phyloP scores from a whole-genome alignment of 306 rosid genomes.

The Dryas alaskensis region DNA sequence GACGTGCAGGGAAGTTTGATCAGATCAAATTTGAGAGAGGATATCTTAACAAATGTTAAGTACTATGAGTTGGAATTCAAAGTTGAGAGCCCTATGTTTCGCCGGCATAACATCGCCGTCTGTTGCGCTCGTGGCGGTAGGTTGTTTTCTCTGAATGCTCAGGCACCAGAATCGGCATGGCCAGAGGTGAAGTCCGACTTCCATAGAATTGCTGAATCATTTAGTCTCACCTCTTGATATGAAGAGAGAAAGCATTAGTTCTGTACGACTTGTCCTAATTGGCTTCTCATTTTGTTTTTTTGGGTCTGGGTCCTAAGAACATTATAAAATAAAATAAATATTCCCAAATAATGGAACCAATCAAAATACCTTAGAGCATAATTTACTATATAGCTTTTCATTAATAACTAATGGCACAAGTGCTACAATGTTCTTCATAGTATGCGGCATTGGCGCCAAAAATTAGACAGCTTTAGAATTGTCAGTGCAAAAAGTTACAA shows the following conservation, averaged over 20 bases:
- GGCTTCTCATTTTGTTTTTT: too few species aligned
- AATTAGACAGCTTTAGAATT: not conserved
- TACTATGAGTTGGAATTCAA: slow-evolving; percentile 77
- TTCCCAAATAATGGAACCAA: not conserved
- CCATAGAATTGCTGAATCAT: slow-evolving; percentile 61
- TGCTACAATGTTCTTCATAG: slow-evolving; percentile 1
- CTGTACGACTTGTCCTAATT: too few species aligned
- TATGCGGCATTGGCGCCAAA: not conserved
- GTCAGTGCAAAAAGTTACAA: slow-evolving; percentile 15
- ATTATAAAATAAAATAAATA: not conserved
- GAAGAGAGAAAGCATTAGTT: slow-evolving; percentile 1
- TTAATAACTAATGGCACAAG: slow-evolving; percentile 2
- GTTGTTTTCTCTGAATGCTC: slow-evolving; percentile 79
- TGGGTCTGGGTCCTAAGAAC: too few species aligned
- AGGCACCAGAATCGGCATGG: slow-evolving; percentile 85
- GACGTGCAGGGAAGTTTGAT: slow-evolving; percentile 60
- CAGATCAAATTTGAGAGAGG: slow-evolving; percentile 61
- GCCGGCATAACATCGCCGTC: slow-evolving; percentile 67
- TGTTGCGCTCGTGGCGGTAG: slow-evolving; percentile 65
- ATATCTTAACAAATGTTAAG: slow-evolving; percentile 36
- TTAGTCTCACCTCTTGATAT: slow-evolving; percentile 45
- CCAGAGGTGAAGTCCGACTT: slow-evolving; percentile 51
- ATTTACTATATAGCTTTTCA: not conserved
- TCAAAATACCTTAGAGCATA: not conserved
- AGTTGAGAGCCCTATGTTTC: slow-evolving; percentile 64